A percentile compares a stretch with the other conserved stretches of the same genome.
Conservation (phyloP, 345 rosid species). For the Linum trigynum region DNA sequence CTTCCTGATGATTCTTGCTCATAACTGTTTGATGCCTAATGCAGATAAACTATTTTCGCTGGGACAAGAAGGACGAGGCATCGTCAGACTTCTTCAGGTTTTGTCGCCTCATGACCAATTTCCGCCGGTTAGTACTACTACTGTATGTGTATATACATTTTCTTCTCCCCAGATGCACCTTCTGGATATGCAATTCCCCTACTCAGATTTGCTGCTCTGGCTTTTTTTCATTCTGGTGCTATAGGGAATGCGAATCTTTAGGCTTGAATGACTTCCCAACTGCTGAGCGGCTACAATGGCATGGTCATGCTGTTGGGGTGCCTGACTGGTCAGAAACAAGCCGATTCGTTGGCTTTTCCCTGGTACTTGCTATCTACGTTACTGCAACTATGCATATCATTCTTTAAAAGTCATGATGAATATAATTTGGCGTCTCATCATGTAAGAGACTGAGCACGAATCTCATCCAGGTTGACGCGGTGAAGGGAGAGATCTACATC, state of each 20-base stretch:
- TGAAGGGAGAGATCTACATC: conserved; percentile 69
- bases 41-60: conserved; percentile 75
- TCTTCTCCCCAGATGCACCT: background rate
- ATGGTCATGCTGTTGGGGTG: conserved; percentile 59
- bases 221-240: conserved; percentile 13
- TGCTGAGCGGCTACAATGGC: conserved; percentile 85
- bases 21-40: conserved; percentile 13
- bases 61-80: conserved; percentile 90
- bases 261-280: conserved; percentile 83
- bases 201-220: background rate
- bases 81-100: conserved; percentile 71
- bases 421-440: background rate
- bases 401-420: no score
- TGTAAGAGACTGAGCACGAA: conserved; percentile 3
- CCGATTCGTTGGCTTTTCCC: conserved; percentile 83
- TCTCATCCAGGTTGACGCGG: conserved; percentile 50
- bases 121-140: conserved; percentile 47
- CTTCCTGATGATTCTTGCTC: conserved; percentile 11
- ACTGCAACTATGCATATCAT: no score
- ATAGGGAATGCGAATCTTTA: conserved; percentile 86
- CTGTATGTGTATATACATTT: no score
- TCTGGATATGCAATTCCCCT: conserved; percentile 2
- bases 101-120: conserved; percentile 67
- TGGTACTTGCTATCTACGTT: conserved; percentile 33
- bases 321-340: conserved; percentile 91